Base-by-base conservation (phyloP, 441 rosid species). In the Daphne laureola region DNA sequence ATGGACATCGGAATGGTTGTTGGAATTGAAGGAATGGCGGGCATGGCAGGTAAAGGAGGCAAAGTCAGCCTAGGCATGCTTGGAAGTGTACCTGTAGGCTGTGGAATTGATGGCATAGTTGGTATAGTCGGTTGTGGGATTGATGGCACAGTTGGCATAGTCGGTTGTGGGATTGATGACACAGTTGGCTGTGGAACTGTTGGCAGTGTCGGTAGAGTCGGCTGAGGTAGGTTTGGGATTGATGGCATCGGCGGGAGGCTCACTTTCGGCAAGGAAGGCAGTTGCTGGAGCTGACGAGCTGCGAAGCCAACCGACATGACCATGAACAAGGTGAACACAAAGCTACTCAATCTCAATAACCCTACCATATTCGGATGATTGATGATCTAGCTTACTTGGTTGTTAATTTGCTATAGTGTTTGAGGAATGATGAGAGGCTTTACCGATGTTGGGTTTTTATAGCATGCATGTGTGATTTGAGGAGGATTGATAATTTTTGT, bases 211-310 rank as follows among this genome's bases (percentile, higher is more conserved):
- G 11, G 38, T 9, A 5, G 0, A 31, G 38, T 31, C 11, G 38
- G 9, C 38, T 31, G 38, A 3, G 31, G 31, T 4, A 26, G 1
- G 31, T 26, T 26, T 31, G 38, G 38, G 11, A 31, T 6, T 31
- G 38, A 16, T 3, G 73, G 65, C 15, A 70, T 2, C 1, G 66
- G 52, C 0, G 74, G 67, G 21, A 49, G 15, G 0, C 21, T 16
- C 0, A 58, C 58, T 0, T 58, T 57, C 12, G 71, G 62, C 48
- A 63, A 9, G 4, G 50, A 14, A 9, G 65, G 68, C 36, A 52
- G 25, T 31, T 62, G 71, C 26, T 54, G 35, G 3, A 73, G 71
- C 53, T 44, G 61, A 17, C 78, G 68, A 49, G 71, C 66, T 6
- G 66, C 69, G 31, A 7, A 48, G 31, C 71, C 51, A 31, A 43